phyloP scores from a whole-genome alignment of 1,139 yeast species.

The Debaryomyces nepalensis region DNA sequence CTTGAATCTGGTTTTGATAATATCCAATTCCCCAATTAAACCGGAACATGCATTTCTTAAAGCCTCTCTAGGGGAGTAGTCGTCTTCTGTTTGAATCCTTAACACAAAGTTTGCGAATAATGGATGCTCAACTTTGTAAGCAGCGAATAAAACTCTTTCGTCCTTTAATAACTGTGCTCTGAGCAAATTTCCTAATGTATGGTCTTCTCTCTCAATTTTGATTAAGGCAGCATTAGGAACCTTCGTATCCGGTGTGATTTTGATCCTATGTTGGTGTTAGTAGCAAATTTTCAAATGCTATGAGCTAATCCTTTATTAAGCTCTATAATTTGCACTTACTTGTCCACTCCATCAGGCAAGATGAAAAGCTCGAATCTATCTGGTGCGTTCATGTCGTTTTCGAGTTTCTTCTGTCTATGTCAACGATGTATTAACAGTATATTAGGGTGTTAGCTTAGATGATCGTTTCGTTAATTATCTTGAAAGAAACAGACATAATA shows the following conservation, averaged over 20 bases:
- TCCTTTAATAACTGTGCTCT: slow-evolving; percentile 87
- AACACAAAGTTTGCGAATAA: slow-evolving; percentile 91
- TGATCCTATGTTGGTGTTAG: slow-evolving; percentile 48
- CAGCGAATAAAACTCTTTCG: slow-evolving; percentile 88
- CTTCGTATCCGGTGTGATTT: slow-evolving; percentile 90
- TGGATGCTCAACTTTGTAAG: slow-evolving; percentile 97
- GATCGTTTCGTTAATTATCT: too few species aligned
- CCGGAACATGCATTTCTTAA: slow-evolving; percentile 86
- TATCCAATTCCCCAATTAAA: slow-evolving; percentile 77
- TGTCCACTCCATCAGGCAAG: slow-evolving; percentile 96
- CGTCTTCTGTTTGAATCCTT: slow-evolving; percentile 95
- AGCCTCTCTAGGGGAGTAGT: slow-evolving; percentile 89
- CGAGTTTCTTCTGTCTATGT: not conserved
- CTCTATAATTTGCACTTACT: slow-evolving; percentile 44
- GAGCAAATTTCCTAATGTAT: slow-evolving; percentile 88
- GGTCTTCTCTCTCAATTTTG: slow-evolving; percentile 96
- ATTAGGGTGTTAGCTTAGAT: too few species aligned
- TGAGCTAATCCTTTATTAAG: not conserved
- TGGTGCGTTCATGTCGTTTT: slow-evolving; percentile 84
- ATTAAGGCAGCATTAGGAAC: slow-evolving; percentile 94
- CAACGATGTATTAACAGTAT: not conserved
- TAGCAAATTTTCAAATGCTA: slow-evolving; percentile 7
- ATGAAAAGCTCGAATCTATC: slow-evolving; percentile 96
- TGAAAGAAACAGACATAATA: too few species aligned
- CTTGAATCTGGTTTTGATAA: slow-evolving; percentile 75